These are phyloP conservation scores for Chlorella sp. DNA, from an alignment of 139 green algal species.

Conservation along the genomic window DNA sequence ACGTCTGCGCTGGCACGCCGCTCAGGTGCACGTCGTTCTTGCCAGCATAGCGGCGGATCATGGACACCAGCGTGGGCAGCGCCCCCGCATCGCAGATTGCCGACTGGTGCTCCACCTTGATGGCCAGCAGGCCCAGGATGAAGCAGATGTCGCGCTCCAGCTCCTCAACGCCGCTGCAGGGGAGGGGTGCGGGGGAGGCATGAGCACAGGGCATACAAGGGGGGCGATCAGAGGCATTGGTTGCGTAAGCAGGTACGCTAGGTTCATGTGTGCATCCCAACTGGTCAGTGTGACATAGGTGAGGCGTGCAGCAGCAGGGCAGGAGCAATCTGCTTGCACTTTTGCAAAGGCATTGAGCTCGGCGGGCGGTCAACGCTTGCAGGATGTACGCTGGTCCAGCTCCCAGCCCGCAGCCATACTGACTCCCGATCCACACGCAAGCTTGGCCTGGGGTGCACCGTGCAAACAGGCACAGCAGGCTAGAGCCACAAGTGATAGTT, in stretches of 20 bases:
- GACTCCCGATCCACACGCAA: too few relatives aligned
- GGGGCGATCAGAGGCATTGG: not conserved
- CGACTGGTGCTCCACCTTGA: conserved; percentile 89
- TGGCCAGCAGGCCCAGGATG: conserved; percentile 90
- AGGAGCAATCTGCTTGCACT: too few relatives aligned
- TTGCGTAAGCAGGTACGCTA: not conserved
- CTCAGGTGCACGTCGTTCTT: conserved; percentile 15
- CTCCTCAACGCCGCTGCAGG: conserved; percentile 65
- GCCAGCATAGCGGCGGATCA: conserved; percentile 65
- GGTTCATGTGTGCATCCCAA: too few relatives aligned
- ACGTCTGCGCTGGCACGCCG: conserved; percentile 45
- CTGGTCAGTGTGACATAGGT: too few relatives aligned
- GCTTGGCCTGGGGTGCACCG: too few relatives aligned
- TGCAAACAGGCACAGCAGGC: not conserved
- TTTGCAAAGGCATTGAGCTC: too few relatives aligned
- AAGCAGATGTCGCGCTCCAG: conserved; percentile 93
- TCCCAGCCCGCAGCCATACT: too few relatives aligned
- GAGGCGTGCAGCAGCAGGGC: too few relatives aligned
- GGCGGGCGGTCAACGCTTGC: too few relatives aligned
- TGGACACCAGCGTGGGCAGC: conserved; percentile 72
- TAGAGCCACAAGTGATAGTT: not conserved
- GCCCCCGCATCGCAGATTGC: conserved; percentile 78
- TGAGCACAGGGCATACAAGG: too few relatives aligned
- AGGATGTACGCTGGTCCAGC: too few relatives aligned
- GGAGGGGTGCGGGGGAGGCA: not conserved